Conservation (phyloP, 306 rosid genomes). For the Rosa rugosa region DNA sequence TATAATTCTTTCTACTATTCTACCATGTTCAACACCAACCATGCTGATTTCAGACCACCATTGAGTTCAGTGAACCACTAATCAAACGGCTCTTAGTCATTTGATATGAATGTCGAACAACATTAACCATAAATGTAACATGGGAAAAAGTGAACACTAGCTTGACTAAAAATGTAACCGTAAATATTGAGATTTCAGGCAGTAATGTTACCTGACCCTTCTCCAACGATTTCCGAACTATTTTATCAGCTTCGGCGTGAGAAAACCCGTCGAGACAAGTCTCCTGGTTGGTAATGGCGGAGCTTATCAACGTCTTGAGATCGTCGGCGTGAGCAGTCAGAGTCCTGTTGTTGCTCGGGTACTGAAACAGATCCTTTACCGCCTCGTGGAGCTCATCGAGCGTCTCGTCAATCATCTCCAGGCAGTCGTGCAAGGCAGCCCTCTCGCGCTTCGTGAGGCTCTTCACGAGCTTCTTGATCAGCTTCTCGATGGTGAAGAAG, state of each 20-base stretch:
- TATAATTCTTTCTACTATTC: too few species aligned
- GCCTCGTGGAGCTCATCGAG: slow-evolving; percentile 57
- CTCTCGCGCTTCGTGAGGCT: slow-evolving; percentile 50
- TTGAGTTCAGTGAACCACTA: too few species aligned
- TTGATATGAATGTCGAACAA: too few species aligned
- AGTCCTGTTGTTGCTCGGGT: slow-evolving; percentile 47
- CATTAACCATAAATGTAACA: too few species aligned
- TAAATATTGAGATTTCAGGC: neutral
- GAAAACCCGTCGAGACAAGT: slow-evolving; percentile 91
- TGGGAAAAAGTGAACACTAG: neutral
- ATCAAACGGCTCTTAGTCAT: too few species aligned
- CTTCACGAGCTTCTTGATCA: slow-evolving; percentile 36
- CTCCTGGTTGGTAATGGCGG: slow-evolving; percentile 83
- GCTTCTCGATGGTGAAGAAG: slow-evolving; percentile 41
- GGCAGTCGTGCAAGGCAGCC: slow-evolving; percentile 65
- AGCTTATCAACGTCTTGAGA: slow-evolving; percentile 62
- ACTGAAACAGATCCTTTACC: slow-evolving; percentile 31
- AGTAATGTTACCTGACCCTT: slow-evolving; percentile 33
- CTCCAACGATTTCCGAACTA: slow-evolving; percentile 39
- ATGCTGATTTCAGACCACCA: too few species aligned
- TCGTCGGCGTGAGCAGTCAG: slow-evolving; percentile 62
- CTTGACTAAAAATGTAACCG: neutral
- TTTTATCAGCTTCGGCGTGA: slow-evolving; percentile 47
- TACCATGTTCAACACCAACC: too few species aligned
- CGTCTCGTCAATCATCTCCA: slow-evolving; percentile 62